Evolutionary conservation across 2,329 filamentous ascomycete species (phyloP).

Genomic region (Westerdykella aurantiaca): DNA sequence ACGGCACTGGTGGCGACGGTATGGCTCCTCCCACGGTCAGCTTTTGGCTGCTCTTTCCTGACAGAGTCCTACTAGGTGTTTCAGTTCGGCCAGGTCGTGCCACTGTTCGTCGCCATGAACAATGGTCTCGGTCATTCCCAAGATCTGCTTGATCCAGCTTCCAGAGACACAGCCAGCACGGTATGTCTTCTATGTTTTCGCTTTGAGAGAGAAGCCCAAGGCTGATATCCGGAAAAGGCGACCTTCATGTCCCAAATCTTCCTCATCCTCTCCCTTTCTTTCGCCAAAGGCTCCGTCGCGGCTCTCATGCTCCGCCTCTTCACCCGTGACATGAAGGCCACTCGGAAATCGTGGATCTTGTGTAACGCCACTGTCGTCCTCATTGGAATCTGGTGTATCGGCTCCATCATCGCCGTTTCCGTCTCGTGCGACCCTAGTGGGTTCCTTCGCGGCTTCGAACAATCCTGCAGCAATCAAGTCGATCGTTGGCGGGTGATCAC

Average conservation of each 20-base stretch:
- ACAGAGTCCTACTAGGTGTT: constrained; percentile 6
- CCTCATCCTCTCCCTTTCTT: constrained; percentile 17
- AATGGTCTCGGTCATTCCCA: constrained; percentile 7
- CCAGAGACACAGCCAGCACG: constrained; percentile 1
- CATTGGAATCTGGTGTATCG: constrained; percentile 18
- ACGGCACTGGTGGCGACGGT: constrained; percentile 9
- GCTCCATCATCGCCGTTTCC: constrained; percentile 18
- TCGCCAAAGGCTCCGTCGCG: constrained; percentile 26
- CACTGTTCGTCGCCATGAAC: constrained; percentile 10
- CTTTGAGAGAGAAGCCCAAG: no score
- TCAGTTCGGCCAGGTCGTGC: constrained; percentile 8
- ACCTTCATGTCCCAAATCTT: constrained; percentile 21
- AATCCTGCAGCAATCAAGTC: constrained; percentile 1
- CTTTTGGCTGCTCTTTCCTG: not conserved
- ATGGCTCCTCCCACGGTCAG: not conserved
- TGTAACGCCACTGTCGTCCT: constrained; percentile 10
- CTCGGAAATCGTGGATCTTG: constrained; percentile 8
- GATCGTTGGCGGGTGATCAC: constrained; percentile 19
- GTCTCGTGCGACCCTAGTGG: constrained; percentile 3
- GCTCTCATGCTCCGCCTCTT: constrained; percentile 27
- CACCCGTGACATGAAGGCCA: constrained; percentile 15
- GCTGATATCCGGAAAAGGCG: constrained; percentile 1
- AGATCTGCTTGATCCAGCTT: constrained; percentile 3
- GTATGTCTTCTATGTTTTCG: not conserved
- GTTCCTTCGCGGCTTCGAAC: not conserved